Base-by-base conservation (phyloP, 371 early-diverging fungal species). In the Entomophthora muscae region DNA sequence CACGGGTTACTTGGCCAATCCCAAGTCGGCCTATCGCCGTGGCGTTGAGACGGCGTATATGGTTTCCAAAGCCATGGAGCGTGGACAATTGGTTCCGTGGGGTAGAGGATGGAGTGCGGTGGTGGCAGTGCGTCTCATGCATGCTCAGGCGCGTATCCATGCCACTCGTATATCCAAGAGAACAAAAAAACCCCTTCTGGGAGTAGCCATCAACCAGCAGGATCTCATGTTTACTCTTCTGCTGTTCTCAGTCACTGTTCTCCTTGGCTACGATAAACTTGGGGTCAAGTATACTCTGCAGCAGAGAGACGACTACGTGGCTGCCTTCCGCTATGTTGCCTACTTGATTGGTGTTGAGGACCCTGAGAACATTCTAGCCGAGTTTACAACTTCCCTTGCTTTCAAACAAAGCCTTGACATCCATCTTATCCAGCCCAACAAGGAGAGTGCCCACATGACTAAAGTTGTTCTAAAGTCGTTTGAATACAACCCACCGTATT, bases 281-380 rank as follows among this genome's bases (percentile, higher is more conserved):
- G 59, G 59, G 5, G 31, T 58, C 30, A 0, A 58, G 26, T 31
- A 28, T 27, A 27, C 59, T 12, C 3, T 12, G 5, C 24, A 58
- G 31, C 28, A 58, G 21, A 58, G 31, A 31, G 59, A 23, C 10
- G 59, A 58, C 30, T 58, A 58, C 30, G 21, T 58, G 59, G 24
- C 59, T 21, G 10, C 7, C 30, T 58, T 24, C 28, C 24, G 59
- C 3, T 58, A 28, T 23, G 31, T 58, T 17, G 24, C 31, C 21
- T 58, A 58, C 22, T 32, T 28, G 21, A 27, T 58, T 24, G 59
- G 59, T 3, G 31, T 58, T 7, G 21, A 58, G 3, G 59, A 58
- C 30, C 21, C 21, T 13, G 7, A 58, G 3, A n/a, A 27, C 12
- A 7, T 13, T 27, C 22, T 58, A 10, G 59, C 5, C 10, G 21